Percentiles rank a stretch among this genome's conserved stretches.
Evolutionary conservation across 2,329 filamentous ascomycete genomes (phyloP).

Genomic region (Escovopsis sp.): DNA sequence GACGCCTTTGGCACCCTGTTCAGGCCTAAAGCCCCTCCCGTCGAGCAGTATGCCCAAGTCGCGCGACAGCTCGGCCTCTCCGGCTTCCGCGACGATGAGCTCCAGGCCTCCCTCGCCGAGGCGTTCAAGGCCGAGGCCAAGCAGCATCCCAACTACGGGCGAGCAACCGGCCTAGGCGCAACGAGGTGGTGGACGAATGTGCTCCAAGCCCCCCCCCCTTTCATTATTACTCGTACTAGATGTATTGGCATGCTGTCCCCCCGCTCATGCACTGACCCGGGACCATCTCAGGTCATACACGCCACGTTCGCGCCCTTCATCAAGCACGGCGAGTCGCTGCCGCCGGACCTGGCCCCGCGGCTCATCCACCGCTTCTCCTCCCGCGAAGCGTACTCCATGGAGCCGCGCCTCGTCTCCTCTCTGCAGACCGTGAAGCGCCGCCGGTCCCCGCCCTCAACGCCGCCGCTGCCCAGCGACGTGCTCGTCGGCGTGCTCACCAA

Average conservation of each 20-base stretch:
- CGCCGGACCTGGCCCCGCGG: slow-evolving; percentile 28
- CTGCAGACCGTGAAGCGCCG: slow-evolving; percentile 25
- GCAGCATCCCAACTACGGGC: slow-evolving; percentile 44
- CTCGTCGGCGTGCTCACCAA: slow-evolving; percentile 47
- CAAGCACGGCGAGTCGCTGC: slow-evolving; percentile 19
- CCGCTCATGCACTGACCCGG: not conserved
- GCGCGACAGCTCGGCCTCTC: slow-evolving; percentile 35
- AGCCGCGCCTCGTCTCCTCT: slow-evolving; percentile 29
- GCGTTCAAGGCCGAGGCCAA: slow-evolving; percentile 34
- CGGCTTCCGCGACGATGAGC: slow-evolving; percentile 25
- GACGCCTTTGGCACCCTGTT: slow-evolving; percentile 55
- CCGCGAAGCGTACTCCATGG: slow-evolving; percentile 34
- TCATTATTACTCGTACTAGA: not conserved
- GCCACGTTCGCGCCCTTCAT: slow-evolving; percentile 34
- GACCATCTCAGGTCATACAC: slow-evolving; percentile 31
- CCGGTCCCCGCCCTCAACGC: slow-evolving; percentile 1
- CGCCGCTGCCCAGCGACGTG: slow-evolving; percentile 14
- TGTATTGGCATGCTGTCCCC: no score
- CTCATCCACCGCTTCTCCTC: slow-evolving; percentile 40
- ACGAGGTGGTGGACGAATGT: slow-evolving; percentile 47
- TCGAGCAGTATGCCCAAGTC: slow-evolving; percentile 37
- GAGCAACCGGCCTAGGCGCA: slow-evolving; percentile 32
- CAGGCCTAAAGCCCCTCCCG: slow-evolving; percentile 32
- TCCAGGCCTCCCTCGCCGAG: slow-evolving; percentile 17
- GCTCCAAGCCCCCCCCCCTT: slow-evolving; percentile 10